Evolutionary conservation across 2,329 filamentous ascomycete species (phyloP).

Genomic region (Coniochaeta ligniaria): DNA sequence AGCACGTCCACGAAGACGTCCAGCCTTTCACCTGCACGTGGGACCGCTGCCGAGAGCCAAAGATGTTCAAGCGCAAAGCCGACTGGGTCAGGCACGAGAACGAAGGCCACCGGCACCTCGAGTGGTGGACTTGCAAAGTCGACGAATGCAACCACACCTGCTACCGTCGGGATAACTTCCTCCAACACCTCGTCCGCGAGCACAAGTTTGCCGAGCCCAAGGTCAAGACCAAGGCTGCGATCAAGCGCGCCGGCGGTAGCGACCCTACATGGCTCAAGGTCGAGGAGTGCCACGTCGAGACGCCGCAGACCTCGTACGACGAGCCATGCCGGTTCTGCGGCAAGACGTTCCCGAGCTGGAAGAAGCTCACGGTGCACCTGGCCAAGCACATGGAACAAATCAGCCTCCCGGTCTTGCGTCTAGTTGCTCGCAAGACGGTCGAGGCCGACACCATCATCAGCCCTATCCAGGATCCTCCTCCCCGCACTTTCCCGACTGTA

Average conservation of each 20-base stretch:
- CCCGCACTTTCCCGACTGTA: slow-evolving; percentile 27
- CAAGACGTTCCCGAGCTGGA: slow-evolving; percentile 75
- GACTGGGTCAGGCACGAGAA: slow-evolving; percentile 96
- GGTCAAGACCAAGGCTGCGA: slow-evolving; percentile 63
- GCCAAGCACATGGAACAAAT: slow-evolving; percentile 94
- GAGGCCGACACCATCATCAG: slow-evolving; percentile 60
- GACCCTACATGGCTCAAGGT: slow-evolving; percentile 72
- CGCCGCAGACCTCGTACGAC: slow-evolving; percentile 55
- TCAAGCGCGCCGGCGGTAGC: slow-evolving; percentile 48
- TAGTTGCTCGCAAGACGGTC: slow-evolving; percentile 41
- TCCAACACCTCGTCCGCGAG: slow-evolving; percentile 86
- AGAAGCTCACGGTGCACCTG: slow-evolving; percentile 88
- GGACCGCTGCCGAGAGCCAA: slow-evolving; percentile 71
- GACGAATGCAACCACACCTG: slow-evolving; percentile 76
- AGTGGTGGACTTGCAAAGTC: slow-evolving; percentile 84
- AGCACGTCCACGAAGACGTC: slow-evolving; percentile 90
- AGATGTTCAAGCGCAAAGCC: slow-evolving; percentile 91
- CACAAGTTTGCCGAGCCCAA: slow-evolving; percentile 83
- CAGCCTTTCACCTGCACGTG: slow-evolving; percentile 93
- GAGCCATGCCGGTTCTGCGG: slow-evolving; percentile 87
- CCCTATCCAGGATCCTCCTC: slow-evolving; percentile 52
- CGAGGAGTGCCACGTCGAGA: slow-evolving; percentile 69
- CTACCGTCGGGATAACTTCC: slow-evolving; percentile 85
- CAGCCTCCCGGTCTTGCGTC: slow-evolving; percentile 67
- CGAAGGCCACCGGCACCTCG: slow-evolving; percentile 80